Evolutionary conservation across 768 basidiomycete species (phyloP).

Genomic region (Kondoa malvinella): DNA sequence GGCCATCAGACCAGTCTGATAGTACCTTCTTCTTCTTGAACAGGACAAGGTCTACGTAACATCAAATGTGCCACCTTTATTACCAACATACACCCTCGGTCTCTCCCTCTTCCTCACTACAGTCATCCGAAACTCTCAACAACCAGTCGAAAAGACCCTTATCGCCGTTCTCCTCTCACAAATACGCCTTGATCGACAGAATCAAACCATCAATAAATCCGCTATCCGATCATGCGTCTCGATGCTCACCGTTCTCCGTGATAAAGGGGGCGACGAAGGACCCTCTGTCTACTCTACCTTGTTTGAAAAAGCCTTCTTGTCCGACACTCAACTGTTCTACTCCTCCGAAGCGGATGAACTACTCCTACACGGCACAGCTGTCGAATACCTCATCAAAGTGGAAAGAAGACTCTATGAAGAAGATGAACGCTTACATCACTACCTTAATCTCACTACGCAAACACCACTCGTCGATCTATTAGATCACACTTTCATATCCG

Average conservation of each 20-base stretch:
- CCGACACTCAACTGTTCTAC: slow-evolving; percentile 65
- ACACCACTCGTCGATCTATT: slow-evolving; percentile 55
- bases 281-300: slow-evolving; percentile 60
- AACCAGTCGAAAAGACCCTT: slow-evolving; percentile 63
- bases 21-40: no score
- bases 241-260: slow-evolving; percentile 54
- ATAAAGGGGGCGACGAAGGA: slow-evolving; percentile 33
- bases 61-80: slow-evolving; percentile 44
- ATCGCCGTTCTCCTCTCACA: slow-evolving; percentile 66
- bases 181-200: slow-evolving; percentile 79
- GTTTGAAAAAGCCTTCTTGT: slow-evolving; percentile 64
- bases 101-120: slow-evolving; percentile 67
- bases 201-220: slow-evolving; percentile 73
- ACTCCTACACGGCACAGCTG: slow-evolving; percentile 56
- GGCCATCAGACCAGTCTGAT: background rate
- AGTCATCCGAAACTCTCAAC: slow-evolving; percentile 33
- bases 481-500: slow-evolving; percentile 55
- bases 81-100: slow-evolving; percentile 64
- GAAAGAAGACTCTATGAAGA: slow-evolving; percentile 69
- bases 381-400: slow-evolving; percentile 65
- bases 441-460: slow-evolving; percentile 59
- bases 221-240: slow-evolving; percentile 65
- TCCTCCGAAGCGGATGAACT: slow-evolving; percentile 52
- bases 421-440: slow-evolving; percentile 65
- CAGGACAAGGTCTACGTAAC: slow-evolving; percentile 78